A percentile compares a stretch with the other conserved stretches of the same genome.
phyloP scores from a whole-genome alignment of 2,329 filamentous ascomycete species.

The Fusarium abutilonis region DNA sequence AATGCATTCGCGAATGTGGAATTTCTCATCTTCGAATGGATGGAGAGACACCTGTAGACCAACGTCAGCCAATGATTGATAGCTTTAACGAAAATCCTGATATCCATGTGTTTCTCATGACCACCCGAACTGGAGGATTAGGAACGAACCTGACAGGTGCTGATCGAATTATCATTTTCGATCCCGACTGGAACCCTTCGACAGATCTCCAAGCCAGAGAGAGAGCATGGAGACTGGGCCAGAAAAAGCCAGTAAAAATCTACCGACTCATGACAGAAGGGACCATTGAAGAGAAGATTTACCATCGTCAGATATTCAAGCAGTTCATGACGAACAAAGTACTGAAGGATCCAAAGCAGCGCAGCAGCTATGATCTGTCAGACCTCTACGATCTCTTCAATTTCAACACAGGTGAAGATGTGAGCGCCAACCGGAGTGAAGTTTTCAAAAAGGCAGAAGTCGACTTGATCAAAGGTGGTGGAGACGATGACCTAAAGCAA shows the following conservation, averaged over 20 bases:
- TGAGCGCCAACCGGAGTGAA: slow-evolving; percentile 79
- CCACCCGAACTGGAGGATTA: slow-evolving; percentile 93
- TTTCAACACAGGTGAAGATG: slow-evolving; percentile 63
- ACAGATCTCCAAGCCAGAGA: slow-evolving; percentile 96
- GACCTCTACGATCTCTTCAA: slow-evolving; percentile 94
- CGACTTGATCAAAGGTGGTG: slow-evolving; percentile 38
- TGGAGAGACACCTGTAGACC: slow-evolving; percentile 86
- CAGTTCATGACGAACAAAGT: slow-evolving; percentile 98
- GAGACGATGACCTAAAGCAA: slow-evolving; percentile 4
- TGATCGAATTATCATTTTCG: slow-evolving; percentile 96
- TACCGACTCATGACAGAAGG: slow-evolving; percentile 98
- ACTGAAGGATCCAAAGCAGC: slow-evolving; percentile 90
- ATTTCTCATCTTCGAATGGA: slow-evolving; percentile 92
- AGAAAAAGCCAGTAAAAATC: slow-evolving; percentile 94
- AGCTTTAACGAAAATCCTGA: slow-evolving; percentile 85
- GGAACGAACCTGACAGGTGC: slow-evolving; percentile 95
- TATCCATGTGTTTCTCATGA: slow-evolving; percentile 89
- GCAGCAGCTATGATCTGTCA: slow-evolving; percentile 87
- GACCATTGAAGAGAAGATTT: slow-evolving; percentile 99
- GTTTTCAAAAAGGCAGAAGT: slow-evolving; percentile 91
- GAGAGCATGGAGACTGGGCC: slow-evolving; percentile 92
- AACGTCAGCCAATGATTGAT: slow-evolving; percentile 89
- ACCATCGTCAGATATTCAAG: slow-evolving; percentile 98
- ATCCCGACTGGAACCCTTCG: slow-evolving; percentile 98
- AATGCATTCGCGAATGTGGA: slow-evolving; percentile 75